Conservation (phyloP, 2,329 filamentous ascomycete genomes). For the Trematosphaeria pertusa region DNA sequence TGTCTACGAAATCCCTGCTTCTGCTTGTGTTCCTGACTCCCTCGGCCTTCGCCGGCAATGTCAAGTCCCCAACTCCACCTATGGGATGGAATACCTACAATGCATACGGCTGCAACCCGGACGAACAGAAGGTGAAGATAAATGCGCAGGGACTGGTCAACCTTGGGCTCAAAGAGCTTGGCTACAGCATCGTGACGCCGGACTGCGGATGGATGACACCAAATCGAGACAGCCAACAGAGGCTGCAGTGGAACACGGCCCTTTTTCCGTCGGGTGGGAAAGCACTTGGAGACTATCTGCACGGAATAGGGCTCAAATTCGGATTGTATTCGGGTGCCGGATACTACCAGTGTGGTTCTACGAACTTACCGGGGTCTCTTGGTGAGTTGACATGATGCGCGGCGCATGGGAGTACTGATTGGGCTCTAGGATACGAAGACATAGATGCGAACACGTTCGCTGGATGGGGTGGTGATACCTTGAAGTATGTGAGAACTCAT, state of each 20-base stretch:
- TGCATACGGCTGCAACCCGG: constrained; percentile 59
- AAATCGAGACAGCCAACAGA: constrained; percentile 51
- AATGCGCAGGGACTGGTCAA: constrained; percentile 63
- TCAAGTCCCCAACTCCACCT: constrained; percentile 30
- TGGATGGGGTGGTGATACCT: constrained; percentile 44
- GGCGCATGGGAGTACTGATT: constrained; percentile 53
- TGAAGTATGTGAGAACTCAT: constrained; percentile 59
- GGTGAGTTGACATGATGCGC: constrained; percentile 52
- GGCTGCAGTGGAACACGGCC: constrained; percentile 58
- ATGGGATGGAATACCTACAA: constrained; percentile 68
- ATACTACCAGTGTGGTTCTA: constrained; percentile 49
- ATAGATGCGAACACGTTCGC: constrained; percentile 66
- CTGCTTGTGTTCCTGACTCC: background rate
- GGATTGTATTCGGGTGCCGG: constrained; percentile 60
- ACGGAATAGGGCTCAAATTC: constrained; percentile 58
- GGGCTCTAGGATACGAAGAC: constrained; percentile 62
- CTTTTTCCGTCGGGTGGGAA: constrained; percentile 60
- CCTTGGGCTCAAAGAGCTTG: constrained; percentile 58
- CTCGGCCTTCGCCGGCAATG: background rate
- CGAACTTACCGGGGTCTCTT: constrained; percentile 56
- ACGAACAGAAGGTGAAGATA: constrained; percentile 56
- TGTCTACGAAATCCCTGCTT: background rate
- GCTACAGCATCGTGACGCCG: constrained; percentile 63
- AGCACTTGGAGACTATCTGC: constrained; percentile 59
- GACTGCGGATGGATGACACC: constrained; percentile 65